A percentile compares a stretch with the other conserved stretches of the same genome.
Evolutionary conservation across 2,329 filamentous ascomycete genomes (phyloP).

Genomic region (Cytospora mali): DNA sequence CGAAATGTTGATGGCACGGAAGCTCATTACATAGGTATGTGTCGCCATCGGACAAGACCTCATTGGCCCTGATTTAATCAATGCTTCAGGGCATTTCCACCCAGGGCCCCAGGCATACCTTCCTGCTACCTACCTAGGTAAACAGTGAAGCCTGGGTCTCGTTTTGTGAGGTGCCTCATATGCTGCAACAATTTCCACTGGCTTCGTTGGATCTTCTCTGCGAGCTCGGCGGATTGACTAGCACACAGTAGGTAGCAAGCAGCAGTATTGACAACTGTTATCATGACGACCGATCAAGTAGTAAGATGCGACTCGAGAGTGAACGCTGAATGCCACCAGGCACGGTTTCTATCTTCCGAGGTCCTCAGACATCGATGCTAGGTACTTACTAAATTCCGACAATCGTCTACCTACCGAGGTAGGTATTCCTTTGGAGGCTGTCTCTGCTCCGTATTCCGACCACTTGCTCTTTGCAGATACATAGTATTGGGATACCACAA

Average conservation of each 20-base stretch:
- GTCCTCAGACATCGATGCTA: too few relatives aligned
- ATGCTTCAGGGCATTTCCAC: too few relatives aligned
- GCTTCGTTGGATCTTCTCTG: not conserved
- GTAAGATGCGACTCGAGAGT: not conserved
- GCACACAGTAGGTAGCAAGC: not conserved
- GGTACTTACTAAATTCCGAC: too few relatives aligned
- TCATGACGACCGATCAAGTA: not conserved
- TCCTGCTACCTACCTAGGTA: not conserved
- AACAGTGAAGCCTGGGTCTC: not conserved
- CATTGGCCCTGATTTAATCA: not conserved
- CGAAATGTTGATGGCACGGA: conserved; percentile 6
- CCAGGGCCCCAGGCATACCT: too few relatives aligned
- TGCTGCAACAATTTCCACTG: not conserved
- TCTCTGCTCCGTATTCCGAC: not conserved
- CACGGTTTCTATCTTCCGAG: too few relatives aligned
- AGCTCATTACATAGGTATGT: too few relatives aligned
- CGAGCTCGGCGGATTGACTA: not conserved
- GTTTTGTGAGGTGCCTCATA: not conserved
- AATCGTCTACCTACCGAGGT: too few relatives aligned
- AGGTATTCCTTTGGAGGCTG: not conserved
- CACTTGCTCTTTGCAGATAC: not conserved
- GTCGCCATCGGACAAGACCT: not conserved
- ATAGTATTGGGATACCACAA: too few relatives aligned
- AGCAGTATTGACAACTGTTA: not conserved
- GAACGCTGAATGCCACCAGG: not conserved